phyloP scores from a whole-genome alignment of 805 yeast species.

The Lipomyces japonicus region DNA sequence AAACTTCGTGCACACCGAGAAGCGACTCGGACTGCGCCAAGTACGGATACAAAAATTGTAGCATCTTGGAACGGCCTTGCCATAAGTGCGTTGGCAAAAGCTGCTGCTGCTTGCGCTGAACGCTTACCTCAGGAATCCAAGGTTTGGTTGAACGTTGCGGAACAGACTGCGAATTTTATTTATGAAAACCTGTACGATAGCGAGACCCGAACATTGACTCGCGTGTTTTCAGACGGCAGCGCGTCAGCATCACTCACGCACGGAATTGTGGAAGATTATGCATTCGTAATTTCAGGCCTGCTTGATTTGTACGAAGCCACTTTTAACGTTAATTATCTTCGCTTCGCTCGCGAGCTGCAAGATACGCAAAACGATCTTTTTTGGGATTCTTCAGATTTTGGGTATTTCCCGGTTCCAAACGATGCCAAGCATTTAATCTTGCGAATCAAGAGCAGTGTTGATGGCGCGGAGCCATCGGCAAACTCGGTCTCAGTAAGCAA shows the following conservation, averaged over 20 bases:
- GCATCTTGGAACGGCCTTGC: slow-evolving; percentile 41
- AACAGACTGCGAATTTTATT: slow-evolving; percentile 32
- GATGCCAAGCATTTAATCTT: slow-evolving; percentile 32
- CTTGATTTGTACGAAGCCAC: slow-evolving; percentile 39
- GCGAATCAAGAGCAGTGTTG: slow-evolving; percentile 40
- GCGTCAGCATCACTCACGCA: slow-evolving; percentile 7
- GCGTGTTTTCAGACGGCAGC: slow-evolving; percentile 26
- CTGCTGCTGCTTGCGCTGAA: slow-evolving; percentile 29
- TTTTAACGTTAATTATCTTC: slow-evolving; percentile 31
- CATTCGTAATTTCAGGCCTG: slow-evolving; percentile 37
- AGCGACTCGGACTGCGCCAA: slow-evolving; percentile 31
- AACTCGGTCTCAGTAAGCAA: slow-evolving; percentile 38
- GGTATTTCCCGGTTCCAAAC: slow-evolving; percentile 33
- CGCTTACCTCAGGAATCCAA: slow-evolving; percentile 16
- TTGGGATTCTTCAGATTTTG: slow-evolving; percentile 38
- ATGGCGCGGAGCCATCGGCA: slow-evolving; percentile 40
- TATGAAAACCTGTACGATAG: slow-evolving; percentile 29
- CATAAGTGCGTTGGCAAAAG: slow-evolving; percentile 39
- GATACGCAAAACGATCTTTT: slow-evolving; percentile 35
- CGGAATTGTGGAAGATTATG: slow-evolving; percentile 41
- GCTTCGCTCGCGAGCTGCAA: slow-evolving; percentile 37
- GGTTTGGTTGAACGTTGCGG: slow-evolving; percentile 32
- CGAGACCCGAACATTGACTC: slow-evolving; percentile 20
- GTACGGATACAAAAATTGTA: slow-evolving; percentile 38
- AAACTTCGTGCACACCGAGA: slow-evolving; percentile 32